These are phyloP conservation scores for Pichia heedii DNA, from an alignment of 805 yeast genomes.

Conservation along the genomic window DNA sequence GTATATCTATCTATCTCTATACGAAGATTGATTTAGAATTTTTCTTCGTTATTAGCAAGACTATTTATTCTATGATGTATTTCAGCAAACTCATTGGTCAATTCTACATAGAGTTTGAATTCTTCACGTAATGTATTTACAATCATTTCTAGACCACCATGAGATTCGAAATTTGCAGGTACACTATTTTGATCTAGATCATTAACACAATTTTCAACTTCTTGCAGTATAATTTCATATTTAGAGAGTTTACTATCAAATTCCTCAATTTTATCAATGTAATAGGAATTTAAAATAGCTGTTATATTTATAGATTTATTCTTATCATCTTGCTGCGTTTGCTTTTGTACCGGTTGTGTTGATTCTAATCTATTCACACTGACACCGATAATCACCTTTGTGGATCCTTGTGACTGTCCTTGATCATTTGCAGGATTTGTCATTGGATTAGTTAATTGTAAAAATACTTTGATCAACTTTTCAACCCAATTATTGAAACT, in stretches of 20 bases:
- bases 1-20: too few relatives aligned
- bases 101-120: constrained; percentile 62
- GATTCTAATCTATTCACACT: constrained; percentile 22
- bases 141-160: constrained; percentile 39
- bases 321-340: constrained; percentile 15
- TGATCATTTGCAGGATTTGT: constrained; percentile 18
- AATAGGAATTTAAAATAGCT: constrained; percentile 43
- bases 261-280: constrained; percentile 35
- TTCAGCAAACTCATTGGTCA: constrained; percentile 66
- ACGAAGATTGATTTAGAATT: constrained; percentile 8
- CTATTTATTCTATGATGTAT: constrained; percentile 46
- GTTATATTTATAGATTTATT: constrained; percentile 37
- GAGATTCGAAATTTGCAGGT: constrained; percentile 17
- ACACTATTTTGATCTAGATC: constrained; percentile 41
- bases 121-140: constrained; percentile 59
- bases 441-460: constrained; percentile 30
- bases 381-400: constrained; percentile 24
- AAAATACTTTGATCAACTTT: constrained; percentile 27
- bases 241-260: constrained; percentile 38
- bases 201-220: constrained; percentile 53
- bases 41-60: constrained; percentile 14
- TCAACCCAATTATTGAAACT: constrained; percentile 32
- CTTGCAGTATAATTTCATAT: constrained; percentile 38
- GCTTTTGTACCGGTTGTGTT: constrained; percentile 11
- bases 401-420: constrained; percentile 14